Conservation (phyloP, 2,329 filamentous ascomycete genomes). For the Lasiodiplodia sp. region DNA sequence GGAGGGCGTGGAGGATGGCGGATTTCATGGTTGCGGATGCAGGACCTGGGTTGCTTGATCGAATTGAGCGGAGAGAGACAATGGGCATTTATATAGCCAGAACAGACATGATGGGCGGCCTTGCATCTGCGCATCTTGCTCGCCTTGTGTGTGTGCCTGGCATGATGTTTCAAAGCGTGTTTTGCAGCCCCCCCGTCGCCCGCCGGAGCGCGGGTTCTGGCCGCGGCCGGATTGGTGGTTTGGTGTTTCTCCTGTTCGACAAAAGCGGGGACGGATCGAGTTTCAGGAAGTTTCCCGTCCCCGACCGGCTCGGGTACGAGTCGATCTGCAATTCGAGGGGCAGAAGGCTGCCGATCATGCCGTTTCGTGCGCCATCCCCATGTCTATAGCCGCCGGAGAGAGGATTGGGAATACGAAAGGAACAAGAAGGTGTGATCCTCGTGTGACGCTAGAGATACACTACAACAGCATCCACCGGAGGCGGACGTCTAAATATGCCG, state of each 20-base stretch:
- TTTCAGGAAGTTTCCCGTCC: slow-evolving; percentile 5
- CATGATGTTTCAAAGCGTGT: slow-evolving; percentile 3
- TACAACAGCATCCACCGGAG: not conserved
- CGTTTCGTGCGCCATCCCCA: not conserved
- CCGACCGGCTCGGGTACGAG: not conserved
- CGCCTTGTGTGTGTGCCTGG: not conserved
- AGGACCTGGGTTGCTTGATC: not conserved
- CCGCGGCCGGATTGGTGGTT: slow-evolving; percentile 15
- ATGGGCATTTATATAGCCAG: not conserved
- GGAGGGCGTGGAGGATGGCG: not conserved
- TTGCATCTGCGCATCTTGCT: not conserved
- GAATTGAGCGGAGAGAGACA: not conserved
- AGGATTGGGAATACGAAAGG: slow-evolving; percentile 9
- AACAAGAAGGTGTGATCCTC: slow-evolving; percentile 23
- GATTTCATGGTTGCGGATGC: slow-evolving; percentile 3
- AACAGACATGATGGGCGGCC: slow-evolving; percentile 10
- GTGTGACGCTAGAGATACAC: slow-evolving; percentile 13
- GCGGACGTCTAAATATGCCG: not conserved
- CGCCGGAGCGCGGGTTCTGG: slow-evolving; percentile 1
- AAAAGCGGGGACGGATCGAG: slow-evolving; percentile 12
- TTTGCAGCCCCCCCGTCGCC: not conserved
- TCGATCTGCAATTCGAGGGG: slow-evolving; percentile 12
- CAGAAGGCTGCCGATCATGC: not conserved
- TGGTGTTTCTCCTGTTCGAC: slow-evolving; percentile 25
- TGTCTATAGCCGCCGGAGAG: slow-evolving; percentile 8